phyloP scores from a whole-genome alignment of 2,329 filamentous ascomycete genomes.

The Colletotrichum siamense region DNA sequence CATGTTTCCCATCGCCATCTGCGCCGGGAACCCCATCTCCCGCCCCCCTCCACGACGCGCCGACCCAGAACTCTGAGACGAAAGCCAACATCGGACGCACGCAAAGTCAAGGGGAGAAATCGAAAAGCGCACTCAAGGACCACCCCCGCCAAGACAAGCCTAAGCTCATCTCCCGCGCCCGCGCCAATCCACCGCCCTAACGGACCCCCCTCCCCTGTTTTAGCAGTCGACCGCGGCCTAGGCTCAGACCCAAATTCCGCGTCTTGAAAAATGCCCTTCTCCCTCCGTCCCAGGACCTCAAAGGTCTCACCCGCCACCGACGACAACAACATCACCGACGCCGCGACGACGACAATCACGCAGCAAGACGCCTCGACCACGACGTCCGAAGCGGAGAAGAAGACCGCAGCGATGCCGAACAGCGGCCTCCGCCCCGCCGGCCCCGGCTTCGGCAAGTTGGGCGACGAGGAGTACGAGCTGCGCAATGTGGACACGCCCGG shows the following conservation, averaged over 20 bases:
- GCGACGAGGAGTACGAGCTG: constrained; percentile 21
- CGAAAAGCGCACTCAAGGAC: neutral
- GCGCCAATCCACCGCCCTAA: neutral
- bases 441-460: constrained; percentile 25
- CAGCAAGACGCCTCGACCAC: neutral
- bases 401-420: neutral
- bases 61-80: neutral
- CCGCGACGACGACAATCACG: neutral
- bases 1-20: neutral
- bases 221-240: neutral
- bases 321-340: neutral
- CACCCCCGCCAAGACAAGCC: neutral
- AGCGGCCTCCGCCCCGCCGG: neutral
- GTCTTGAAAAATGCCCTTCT: constrained; percentile 9
- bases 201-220: neutral
- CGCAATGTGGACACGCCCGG: neutral
- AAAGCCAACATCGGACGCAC: neutral
- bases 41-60: neutral
- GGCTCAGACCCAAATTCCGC: neutral
- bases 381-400: neutral
- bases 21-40: neutral
- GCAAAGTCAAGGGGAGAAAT: neutral
- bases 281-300: neutral
- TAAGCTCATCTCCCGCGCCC: neutral
- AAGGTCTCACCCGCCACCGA: neutral